Percentiles rank a stretch among this genome's conserved stretches.
Conservation (phyloP, 2,329 filamentous ascomycete species). For the Neodidymelliopsis sp. region DNA sequence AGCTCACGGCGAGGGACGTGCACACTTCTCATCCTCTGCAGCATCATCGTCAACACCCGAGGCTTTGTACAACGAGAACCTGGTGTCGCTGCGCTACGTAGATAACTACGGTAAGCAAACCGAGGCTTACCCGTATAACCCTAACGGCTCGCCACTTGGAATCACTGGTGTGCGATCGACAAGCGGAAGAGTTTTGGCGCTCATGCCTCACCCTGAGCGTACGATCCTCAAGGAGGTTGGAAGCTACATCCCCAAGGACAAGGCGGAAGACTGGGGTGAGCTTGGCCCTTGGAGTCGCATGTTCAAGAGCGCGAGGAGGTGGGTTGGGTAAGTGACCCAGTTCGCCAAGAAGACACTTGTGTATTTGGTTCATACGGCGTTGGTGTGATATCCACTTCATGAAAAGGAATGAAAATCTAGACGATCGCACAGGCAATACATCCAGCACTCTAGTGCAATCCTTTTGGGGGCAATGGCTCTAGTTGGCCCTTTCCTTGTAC, state of each 20-base stretch:
- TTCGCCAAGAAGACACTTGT: not conserved
- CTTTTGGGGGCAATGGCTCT: too few species aligned
- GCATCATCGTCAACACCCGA: conserved; percentile 54
- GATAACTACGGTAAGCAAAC: conserved; percentile 81
- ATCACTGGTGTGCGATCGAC: conserved; percentile 80
- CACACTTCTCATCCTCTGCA: conserved; percentile 55
- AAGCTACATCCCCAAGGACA: conserved; percentile 74
- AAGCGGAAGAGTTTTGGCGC: conserved; percentile 81
- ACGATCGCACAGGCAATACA: not conserved
- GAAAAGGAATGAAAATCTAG: conserved; percentile 17
- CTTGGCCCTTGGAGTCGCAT: conserved; percentile 85
- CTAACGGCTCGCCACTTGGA: conserved; percentile 82
- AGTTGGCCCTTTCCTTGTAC: too few species aligned
- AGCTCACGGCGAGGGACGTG: conserved; percentile 90
- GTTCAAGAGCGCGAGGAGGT: conserved; percentile 86
- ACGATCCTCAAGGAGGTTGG: conserved; percentile 81
- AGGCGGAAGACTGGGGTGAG: conserved; percentile 73
- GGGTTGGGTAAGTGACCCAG: conserved; percentile 69
- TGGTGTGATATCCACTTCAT: conserved; percentile 17
- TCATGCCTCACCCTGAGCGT: conserved; percentile 96
- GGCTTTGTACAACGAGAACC: conserved; percentile 67
- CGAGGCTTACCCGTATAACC: conserved; percentile 86
- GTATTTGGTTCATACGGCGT: conserved; percentile 13
- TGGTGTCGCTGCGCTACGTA: conserved; percentile 82
- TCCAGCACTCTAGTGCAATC: too few species aligned